These are phyloP conservation scores for Botrytis aclada DNA, from an alignment of 2,329 filamentous ascomycete genomes.

Conservation along the genomic window DNA sequence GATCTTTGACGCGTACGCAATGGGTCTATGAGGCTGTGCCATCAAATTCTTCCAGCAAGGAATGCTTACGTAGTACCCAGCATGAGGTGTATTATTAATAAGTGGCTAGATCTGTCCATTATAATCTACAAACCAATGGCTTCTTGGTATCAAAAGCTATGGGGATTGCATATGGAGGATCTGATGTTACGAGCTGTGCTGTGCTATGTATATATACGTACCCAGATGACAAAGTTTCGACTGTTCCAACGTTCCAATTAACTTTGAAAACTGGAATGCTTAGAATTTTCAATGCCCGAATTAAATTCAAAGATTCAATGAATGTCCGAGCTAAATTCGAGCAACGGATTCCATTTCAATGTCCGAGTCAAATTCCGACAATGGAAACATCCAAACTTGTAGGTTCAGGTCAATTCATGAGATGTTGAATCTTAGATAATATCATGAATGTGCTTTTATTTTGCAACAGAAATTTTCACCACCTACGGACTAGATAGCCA, in stretches of 20 bases:
- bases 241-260: background rate
- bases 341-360: too few species aligned
- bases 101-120: background rate
- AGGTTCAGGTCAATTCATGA: background rate
- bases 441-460: background rate
- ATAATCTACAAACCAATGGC: background rate
- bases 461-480: background rate
- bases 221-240: background rate
- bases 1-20: conserved; percentile 16
- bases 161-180: background rate
- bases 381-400: too few species aligned
- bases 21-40: conserved; percentile 15
- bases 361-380: too few species aligned
- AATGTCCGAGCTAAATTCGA: background rate
- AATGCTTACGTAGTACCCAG: background rate
- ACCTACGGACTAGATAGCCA: conserved; percentile 1
- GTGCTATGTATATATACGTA: background rate
- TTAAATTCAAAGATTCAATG: background rate
- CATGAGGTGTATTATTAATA: background rate
- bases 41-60: conserved; percentile 12
- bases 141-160: background rate
- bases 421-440: background rate
- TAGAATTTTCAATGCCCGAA: background rate
- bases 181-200: background rate
- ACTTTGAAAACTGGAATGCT: too few species aligned